Percentiles rank a stretch among this genome's conserved stretches.
These are phyloP conservation scores for Sonneratia alba DNA, from an alignment of 345 rosid species.

Conservation along the genomic window DNA sequence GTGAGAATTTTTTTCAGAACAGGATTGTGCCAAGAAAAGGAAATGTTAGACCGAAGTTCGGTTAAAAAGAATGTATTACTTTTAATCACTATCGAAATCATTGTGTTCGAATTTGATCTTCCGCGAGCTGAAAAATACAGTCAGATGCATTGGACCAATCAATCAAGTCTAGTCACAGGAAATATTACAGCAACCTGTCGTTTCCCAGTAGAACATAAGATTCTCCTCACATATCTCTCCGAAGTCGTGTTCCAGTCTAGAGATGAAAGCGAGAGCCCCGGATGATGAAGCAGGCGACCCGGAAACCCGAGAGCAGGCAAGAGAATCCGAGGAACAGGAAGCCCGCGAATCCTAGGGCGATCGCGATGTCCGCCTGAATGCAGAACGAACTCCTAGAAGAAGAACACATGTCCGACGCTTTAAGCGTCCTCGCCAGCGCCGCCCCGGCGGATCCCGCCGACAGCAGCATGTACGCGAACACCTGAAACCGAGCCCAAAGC, in stretches of 20 bases:
- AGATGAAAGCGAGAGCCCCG: conserved; percentile 80
- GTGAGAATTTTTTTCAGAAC: too few relatives aligned
- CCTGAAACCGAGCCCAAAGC: conserved; percentile 21
- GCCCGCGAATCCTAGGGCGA: conserved; percentile 71
- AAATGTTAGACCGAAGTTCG: too few relatives aligned
- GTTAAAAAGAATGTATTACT: too few relatives aligned
- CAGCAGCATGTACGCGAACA: conserved; percentile 68
- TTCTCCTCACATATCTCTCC: too few relatives aligned
- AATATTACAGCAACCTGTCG: too few relatives aligned
- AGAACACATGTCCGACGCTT: conserved; percentile 39
- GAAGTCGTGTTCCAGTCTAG: conserved; percentile 12
- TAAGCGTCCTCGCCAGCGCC: conserved; percentile 58
- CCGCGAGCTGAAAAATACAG: too few relatives aligned
- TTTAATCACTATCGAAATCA: too few relatives aligned
- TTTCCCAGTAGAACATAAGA: too few relatives aligned
- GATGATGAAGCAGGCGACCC: conserved; percentile 65
- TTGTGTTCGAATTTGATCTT: too few relatives aligned
- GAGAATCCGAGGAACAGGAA: conserved; percentile 67
- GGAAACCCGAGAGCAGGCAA: conserved; percentile 70
- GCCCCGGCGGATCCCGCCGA: conserved; percentile 78
- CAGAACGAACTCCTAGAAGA: conserved; percentile 42
- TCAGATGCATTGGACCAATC: too few relatives aligned
- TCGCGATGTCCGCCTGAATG: conserved; percentile 62
- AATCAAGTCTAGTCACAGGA: too few relatives aligned
- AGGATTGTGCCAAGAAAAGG: too few relatives aligned